These are phyloP conservation scores for Excoecaria agallocha DNA, from an alignment of 345 rosid species.

Conservation along the genomic window DNA sequence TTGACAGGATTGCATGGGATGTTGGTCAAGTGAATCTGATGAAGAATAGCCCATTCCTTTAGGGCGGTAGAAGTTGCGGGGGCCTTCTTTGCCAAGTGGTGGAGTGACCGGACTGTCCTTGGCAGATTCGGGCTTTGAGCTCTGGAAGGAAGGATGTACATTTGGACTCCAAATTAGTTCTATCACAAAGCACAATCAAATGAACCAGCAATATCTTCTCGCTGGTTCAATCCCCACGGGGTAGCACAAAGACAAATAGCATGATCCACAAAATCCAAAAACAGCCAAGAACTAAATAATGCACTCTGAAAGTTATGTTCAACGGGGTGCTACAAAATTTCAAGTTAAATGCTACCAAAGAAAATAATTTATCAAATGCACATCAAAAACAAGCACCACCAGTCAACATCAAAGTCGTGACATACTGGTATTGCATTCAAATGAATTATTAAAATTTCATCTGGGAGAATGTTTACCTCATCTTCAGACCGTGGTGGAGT, in stretches of 20 bases:
- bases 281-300: neutral
- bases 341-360: neutral
- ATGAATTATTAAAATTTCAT: neutral
- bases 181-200: neutral
- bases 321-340: neutral
- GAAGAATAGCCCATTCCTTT: constrained; percentile 54
- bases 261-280: neutral
- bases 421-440: neutral
- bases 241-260: neutral
- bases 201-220: neutral
- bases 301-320: neutral
- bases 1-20: constrained; percentile 42
- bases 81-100: constrained; percentile 62
- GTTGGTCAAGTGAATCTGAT: constrained; percentile 64
- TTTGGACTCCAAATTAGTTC: neutral
- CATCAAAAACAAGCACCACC: neutral
- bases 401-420: neutral
- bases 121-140: constrained; percentile 51
- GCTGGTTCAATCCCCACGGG: neutral
- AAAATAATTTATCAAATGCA: neutral
- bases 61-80: constrained; percentile 42
- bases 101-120: constrained; percentile 78
- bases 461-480: constrained; percentile 48
- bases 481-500: constrained; percentile 70
- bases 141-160: constrained; percentile 33